Base-by-base conservation (phyloP, 2,329 filamentous ascomycete genomes). In the Hypoxylon sp. region DNA sequence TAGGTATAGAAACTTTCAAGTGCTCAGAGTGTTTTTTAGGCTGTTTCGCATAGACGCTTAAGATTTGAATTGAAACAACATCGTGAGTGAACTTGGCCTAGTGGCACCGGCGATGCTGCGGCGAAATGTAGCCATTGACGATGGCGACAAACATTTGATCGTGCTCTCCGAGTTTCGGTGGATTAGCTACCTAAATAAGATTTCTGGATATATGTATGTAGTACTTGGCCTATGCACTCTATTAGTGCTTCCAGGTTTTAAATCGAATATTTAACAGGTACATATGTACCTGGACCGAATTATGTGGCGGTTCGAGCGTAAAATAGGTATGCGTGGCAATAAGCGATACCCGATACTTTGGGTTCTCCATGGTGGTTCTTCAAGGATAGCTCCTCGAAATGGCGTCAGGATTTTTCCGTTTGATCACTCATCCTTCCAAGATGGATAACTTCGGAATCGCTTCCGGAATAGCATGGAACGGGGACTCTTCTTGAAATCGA, bases 371-470 rank as follows among this genome's bases (percentile, higher is more conserved):
- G 30, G 14, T 55, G 50, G 41, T 51, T 61, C 21, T 52, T 28
- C 17, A 60, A 57, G 57, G 51, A 50, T 56, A 52, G 14, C 38
- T 41, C 46, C 11, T 63, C 43, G 30, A 58, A 45, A 61, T 60
- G 57, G 65, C 65, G 60, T 68, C 25, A 64, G 41, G 48, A 52
- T 61, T 55, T 60, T 41, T 52, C 66, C 55, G 50, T 59, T 43
- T 57, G 13, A 58, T 48, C 25, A 60, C 45, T 34, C 28, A 25
- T 34, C 21, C 21, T 43, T 55, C 11, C 17, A 13, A 58, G 49
- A 19, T 13, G 19, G 21, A 32, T 28, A 46, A 28, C 34, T 45
- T 55, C 46, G 62, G 65, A 55, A 55, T 30, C 7, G n/a, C 50
- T 63, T 46, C 55, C 59, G 58, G 32, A 30, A 30, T 13, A 34